Evolutionary conservation across 2,329 filamentous ascomycete species (phyloP), one percentile per base, ranked within the genome.

Genomic region (Ophiocordyceps camponoti-rufipedis): DNA sequence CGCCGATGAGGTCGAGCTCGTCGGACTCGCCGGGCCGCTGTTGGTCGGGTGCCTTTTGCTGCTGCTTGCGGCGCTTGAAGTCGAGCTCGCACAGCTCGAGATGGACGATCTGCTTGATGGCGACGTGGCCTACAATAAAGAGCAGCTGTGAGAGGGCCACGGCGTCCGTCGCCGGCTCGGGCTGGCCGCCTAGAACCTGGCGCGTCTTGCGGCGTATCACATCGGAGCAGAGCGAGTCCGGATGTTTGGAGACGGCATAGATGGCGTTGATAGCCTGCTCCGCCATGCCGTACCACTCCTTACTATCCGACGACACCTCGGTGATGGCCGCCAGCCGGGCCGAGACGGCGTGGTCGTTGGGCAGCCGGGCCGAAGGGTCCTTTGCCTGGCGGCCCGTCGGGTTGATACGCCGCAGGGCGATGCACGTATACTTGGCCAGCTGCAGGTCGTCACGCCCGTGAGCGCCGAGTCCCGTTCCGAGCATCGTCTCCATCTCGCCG

Each of bases 41-140:
- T 7, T 23, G 23, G 23, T 31, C 29, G n/a, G 35, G n/a, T n/a
- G 7, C 35, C n/a, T 39, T 16, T 54, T 87, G 85, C 48, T 91
- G 85, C 39, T 85, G 82, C 69, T 98, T 98, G 52, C 89, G 77
- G 45, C 89, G 83, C 69, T 98, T 98, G 64, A 98, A 98, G 62
- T 98, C 91, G 44, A 91, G 78, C 58, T 98, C 91, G 59, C 88
- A 94, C n/a, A 96, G 72, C 56, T 98, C 91, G 11, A 98, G 75
- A 59, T 98, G 91, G 1, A 98, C 93, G 54, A 98, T 98, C 59
- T 98, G 93, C 66, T 98, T 98, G 58, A 98, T 91, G 13, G 91
- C 91, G 43, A 96, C 84, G 57, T 98, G 91, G 0, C 91, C 91
- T 29, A 96, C 89, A 33, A 94, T 82, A 58, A 96, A 96, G 0